A percentile compares a stretch with the other conserved stretches of the same genome.
Evolutionary conservation across 305 asterid species (phyloP).

Genomic region (Ajuga reptans): DNA sequence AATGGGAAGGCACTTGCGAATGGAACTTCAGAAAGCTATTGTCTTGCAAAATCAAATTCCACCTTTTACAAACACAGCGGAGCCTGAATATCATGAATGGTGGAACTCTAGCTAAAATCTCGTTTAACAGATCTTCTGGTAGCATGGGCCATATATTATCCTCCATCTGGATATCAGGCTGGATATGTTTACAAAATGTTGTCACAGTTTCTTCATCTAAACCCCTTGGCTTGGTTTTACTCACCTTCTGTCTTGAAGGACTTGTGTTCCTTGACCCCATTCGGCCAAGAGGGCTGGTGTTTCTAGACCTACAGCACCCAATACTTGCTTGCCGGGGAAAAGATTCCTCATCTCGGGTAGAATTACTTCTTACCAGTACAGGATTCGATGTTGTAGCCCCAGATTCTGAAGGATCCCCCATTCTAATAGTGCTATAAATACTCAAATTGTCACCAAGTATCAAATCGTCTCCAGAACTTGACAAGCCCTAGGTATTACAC

Average conservation of each 20-base stretch:
- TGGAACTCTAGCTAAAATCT: constrained; percentile 87
- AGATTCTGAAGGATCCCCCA: constrained; percentile 60
- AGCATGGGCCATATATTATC: constrained; percentile 93
- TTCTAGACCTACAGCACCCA: constrained; percentile 64
- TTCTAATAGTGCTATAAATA: constrained; percentile 28
- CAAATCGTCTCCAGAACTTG: constrained; percentile 4
- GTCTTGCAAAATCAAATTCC: constrained; percentile 92
- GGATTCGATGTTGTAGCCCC: constrained; percentile 39
- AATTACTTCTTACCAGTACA: constrained; percentile 43
- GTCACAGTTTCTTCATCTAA: constrained; percentile 81
- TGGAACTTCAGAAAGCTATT: constrained; percentile 79
- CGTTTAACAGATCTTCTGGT: constrained; percentile 85
- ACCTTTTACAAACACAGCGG: constrained; percentile 87
- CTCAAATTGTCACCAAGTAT: constrained; percentile 11
- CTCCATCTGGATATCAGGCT: constrained; percentile 89
- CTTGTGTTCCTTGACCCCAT: constrained; percentile 82
- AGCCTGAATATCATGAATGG: constrained; percentile 89
- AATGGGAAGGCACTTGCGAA: constrained; percentile 89
- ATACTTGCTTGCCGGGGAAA: constrained; percentile 49
- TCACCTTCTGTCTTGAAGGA: constrained; percentile 70
- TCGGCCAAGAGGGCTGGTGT: constrained; percentile 68
- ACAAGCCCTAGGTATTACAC: neutral
- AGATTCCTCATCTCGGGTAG: constrained; percentile 48
- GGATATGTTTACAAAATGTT: constrained; percentile 48
- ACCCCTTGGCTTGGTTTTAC: constrained; percentile 79